Percentiles rank a stretch among this genome's conserved stretches.
Evolutionary conservation across 352 stramenopile species (phyloP).

Genomic region (Globisporangium paddicum): DNA sequence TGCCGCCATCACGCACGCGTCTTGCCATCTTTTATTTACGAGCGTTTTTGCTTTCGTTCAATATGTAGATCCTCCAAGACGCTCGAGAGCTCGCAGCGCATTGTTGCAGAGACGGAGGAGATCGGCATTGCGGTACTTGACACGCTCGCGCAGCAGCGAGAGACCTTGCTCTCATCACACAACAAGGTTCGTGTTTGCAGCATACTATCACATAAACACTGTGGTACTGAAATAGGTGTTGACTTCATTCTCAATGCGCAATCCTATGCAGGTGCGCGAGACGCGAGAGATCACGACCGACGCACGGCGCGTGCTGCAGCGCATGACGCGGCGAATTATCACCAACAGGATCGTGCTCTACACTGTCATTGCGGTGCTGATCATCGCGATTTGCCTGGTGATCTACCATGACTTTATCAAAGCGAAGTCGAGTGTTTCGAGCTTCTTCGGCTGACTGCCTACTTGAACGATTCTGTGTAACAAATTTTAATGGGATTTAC

Average conservation of each 20-base stretch:
- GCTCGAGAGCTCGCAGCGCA: constrained; percentile 60
- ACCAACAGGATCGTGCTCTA: constrained; percentile 81
- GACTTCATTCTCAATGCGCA: neutral
- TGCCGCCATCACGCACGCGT: neutral
- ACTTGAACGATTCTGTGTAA: neutral
- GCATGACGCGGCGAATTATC: constrained; percentile 71
- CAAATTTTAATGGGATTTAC: neutral
- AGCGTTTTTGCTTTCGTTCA: neutral
- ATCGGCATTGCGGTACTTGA: constrained; percentile 71
- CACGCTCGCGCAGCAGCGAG: constrained; percentile 59
- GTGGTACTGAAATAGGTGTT: neutral
- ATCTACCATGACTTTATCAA: constrained; percentile 80
- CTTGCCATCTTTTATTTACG: neutral
- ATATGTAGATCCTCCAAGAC: constrained; percentile 45
- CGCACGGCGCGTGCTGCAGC: constrained; percentile 59
- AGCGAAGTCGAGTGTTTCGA: constrained; percentile 4
- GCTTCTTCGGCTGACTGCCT: constrained; percentile 1
- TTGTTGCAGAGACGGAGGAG: constrained; percentile 61
- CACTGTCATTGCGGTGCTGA: constrained; percentile 65
- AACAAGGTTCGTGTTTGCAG: constrained; percentile 38
- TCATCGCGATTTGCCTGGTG: constrained; percentile 64
- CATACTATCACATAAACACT: no score
- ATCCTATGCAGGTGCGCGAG: constrained; percentile 46
- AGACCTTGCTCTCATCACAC: constrained; percentile 61
- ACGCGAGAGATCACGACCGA: constrained; percentile 67